phyloP scores from a whole-genome alignment of 148 eudicot species.

The Rhododendron molle region DNA sequence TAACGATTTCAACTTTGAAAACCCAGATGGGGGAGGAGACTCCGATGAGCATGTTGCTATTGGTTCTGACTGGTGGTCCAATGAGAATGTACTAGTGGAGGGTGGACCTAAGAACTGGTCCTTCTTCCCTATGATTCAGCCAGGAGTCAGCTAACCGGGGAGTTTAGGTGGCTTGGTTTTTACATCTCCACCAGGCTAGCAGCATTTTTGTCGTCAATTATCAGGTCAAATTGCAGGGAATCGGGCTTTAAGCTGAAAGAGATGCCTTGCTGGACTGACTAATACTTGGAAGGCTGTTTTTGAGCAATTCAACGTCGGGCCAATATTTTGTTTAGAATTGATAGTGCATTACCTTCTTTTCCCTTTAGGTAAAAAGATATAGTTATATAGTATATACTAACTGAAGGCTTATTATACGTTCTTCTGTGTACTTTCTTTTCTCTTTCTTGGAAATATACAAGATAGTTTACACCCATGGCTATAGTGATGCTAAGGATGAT shows the following conservation, averaged over 20 bases:
- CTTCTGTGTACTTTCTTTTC: neutral
- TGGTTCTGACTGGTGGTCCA: constrained; percentile 81
- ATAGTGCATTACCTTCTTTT: constrained; percentile 2
- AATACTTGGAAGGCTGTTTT: constrained; percentile 4
- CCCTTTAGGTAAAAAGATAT: constrained; percentile 9
- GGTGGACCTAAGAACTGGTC: constrained; percentile 64
- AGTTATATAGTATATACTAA: constrained; percentile 8
- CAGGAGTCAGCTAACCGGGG: constrained; percentile 53
- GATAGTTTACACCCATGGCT: constrained; percentile 6
- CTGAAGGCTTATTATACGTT: constrained; percentile 6
- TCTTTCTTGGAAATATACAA: neutral
- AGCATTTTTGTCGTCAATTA: neutral
- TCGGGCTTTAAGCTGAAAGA: neutral
- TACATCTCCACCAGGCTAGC: neutral
- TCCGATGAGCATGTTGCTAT: constrained; percentile 34
- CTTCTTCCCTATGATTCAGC: constrained; percentile 77
- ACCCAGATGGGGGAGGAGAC: constrained; percentile 47
- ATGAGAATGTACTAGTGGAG: constrained; percentile 60
- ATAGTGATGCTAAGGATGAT: neutral
- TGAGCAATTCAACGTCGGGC: neutral
- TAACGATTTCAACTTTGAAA: constrained; percentile 87
- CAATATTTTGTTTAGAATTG: constrained; percentile 7
- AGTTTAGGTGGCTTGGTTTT: neutral
- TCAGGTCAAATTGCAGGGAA: neutral
- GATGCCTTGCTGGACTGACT: constrained; percentile 10